These are phyloP conservation scores for Colletotrichum sp. DNA, from an alignment of 2,329 filamentous ascomycete species.

Conservation along the genomic window DNA sequence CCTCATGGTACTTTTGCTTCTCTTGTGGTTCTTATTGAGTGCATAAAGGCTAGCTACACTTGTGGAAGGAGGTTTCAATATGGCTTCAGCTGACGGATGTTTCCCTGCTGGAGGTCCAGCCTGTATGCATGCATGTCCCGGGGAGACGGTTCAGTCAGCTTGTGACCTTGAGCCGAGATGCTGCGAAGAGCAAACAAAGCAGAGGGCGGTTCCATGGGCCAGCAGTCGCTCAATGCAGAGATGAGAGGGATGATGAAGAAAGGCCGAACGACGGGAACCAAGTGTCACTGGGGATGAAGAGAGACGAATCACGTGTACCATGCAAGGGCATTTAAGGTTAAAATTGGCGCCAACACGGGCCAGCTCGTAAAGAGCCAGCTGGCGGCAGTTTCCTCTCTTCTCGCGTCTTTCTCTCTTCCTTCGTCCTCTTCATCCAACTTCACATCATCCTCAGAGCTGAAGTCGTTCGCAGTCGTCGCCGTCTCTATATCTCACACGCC, in stretches of 20 bases:
- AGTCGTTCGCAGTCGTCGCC: not conserved
- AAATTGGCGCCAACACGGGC: not conserved
- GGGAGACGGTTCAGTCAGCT: not conserved
- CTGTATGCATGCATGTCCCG: not conserved
- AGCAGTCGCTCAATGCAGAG: not conserved
- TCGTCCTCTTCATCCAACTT: not conserved
- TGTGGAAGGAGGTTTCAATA: not conserved
- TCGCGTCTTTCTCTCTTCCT: not conserved
- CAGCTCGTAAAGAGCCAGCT: not conserved
- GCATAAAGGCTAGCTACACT: not conserved
- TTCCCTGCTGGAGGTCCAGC: not conserved
- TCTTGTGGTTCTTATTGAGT: not conserved
- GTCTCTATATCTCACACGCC: not conserved
- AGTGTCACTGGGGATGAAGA: not conserved
- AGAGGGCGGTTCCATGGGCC: not conserved
- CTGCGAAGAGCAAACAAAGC: rapidly evolving
- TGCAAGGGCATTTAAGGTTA: slow-evolving; percentile 8
- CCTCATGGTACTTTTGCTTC: not conserved
- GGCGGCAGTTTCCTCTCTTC: not conserved
- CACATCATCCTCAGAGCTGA: not conserved
- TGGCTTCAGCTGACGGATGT: not conserved
- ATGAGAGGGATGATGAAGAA: not conserved
- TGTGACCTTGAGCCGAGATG: not conserved
- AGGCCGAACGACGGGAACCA: not conserved
- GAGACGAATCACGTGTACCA: not conserved